These are phyloP conservation scores for Eragrostis curvula DNA, from an alignment of 176 grass and related monocot species.

Conservation along the genomic window DNA sequence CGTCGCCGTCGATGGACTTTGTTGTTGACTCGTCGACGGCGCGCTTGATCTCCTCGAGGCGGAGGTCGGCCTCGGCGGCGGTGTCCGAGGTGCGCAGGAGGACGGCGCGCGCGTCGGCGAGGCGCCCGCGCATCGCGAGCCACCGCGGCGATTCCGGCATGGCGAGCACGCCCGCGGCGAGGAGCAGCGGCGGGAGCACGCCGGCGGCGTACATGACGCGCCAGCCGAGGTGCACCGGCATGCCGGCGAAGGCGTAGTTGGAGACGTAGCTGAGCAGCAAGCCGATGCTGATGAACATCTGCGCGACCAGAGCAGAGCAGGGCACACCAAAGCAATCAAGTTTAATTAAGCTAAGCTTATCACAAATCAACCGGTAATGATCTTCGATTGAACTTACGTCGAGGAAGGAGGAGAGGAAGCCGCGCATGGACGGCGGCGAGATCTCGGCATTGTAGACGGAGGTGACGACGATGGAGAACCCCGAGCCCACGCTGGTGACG, in stretches of 20 bases:
- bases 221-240: conserved; percentile 51
- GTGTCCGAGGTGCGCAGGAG: conserved; percentile 31
- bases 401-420: conserved; percentile 10
- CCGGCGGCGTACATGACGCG: conserved; percentile 47
- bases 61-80: conserved; percentile 43
- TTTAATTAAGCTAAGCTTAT: too few species aligned
- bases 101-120: conserved; percentile 41
- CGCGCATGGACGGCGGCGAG: conserved; percentile 47
- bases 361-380: too few species aligned
- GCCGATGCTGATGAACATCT: conserved; percentile 43
- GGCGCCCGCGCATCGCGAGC: conserved; percentile 62
- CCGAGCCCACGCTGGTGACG: conserved; percentile 49
- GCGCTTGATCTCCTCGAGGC: conserved; percentile 49
- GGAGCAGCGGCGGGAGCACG: conserved; percentile 21
- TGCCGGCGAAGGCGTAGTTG: conserved; percentile 44
- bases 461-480: conserved; percentile 38
- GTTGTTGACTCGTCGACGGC: background rate
- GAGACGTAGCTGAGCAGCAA: conserved; percentile 51
- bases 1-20: background rate
- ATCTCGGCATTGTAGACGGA: conserved; percentile 60
- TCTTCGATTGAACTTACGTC: too few species aligned
- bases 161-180: conserved; percentile 38
- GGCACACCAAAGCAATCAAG: too few species aligned
- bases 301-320: background rate
- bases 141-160: conserved; percentile 83